Evolutionary conservation across 163 green algal genomes (phyloP), one percentile per base, ranked within the genome.

Genomic region (Scenedesmus sp.): DNA sequence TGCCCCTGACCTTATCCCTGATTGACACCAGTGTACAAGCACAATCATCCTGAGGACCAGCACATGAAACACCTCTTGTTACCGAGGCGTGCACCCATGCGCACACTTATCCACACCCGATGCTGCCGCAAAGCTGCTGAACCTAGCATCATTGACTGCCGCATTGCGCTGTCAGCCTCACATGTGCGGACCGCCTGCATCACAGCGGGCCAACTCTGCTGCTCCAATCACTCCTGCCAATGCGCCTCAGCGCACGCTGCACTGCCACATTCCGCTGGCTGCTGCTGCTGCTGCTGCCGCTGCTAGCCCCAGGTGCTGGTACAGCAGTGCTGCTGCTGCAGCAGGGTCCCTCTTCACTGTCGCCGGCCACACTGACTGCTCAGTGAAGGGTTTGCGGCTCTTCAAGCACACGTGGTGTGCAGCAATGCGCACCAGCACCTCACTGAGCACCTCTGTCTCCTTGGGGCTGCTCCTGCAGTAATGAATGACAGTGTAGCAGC

Each of bases 321-420:
- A 20, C 59, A 72, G 59, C 59, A 81, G 72, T 44, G 37, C 72
- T 81, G 72, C 72, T 49, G 30, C 72, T 49, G 78, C 80, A 61
- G 80, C 24, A 42, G 80, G 80, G 44, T 85, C 80, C 44, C 26
- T 72, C 26, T 68, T 68, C 26, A 85, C 44, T 72, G 80, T 46
- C 70, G 80, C 80, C 80, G 70, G 44, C 26, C 59, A 85, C 26
- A 72, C 80, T 12, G 56, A 20, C 80, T 85, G 80, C 56, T 68
- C 20, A 2, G 26, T 68, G 44, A 85, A 85, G 43, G 44, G 42
- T 15, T 68, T 51, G 40, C 80, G 26, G 18, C 16, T 44, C 33
- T 49, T 44, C n/a, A 49, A 7, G 72, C 72, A 81, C 9, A n/a
- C 30, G 4, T 46, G 33, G 72, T 46, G 33, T 7, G 37, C 72